phyloP scores from a whole-genome alignment of 768 basidiomycete species.

The Collybia nuda region DNA sequence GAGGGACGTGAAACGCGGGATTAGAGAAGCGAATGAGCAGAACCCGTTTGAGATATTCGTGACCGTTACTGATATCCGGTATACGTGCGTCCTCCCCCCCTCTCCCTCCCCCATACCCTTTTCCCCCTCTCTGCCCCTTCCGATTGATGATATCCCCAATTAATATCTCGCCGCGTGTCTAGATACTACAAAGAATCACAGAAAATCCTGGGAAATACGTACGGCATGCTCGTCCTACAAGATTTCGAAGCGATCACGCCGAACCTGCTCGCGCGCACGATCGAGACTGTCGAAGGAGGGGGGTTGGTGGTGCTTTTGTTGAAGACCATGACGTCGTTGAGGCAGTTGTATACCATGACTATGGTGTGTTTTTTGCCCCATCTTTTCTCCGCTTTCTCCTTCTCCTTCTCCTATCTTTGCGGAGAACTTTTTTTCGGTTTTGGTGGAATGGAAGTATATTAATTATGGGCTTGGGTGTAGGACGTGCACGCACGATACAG shows the following conservation, averaged over 20 bases:
- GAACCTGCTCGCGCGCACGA: constrained; percentile 92
- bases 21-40: constrained; percentile 92
- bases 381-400: neutral
- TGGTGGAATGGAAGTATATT: too few species aligned
- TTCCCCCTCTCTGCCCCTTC: neutral
- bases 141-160: too few species aligned
- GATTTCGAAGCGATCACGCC: constrained; percentile 99
- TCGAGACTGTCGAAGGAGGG: constrained; percentile 98
- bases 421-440: too few species aligned
- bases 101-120: neutral
- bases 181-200: constrained; percentile 97
- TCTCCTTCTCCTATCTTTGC: too few species aligned
- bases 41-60: constrained; percentile 98
- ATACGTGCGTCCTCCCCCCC: constrained; percentile 62
- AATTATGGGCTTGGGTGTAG: constrained; percentile 42
- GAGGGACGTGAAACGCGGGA: constrained; percentile 90
- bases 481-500: constrained; percentile 96
- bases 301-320: constrained; percentile 85
- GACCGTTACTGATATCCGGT: constrained; percentile 97
- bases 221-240: constrained; percentile 95
- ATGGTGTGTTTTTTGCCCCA: constrained; percentile 41
- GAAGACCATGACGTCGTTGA: constrained; percentile 92
- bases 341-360: constrained; percentile 91
- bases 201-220: constrained; percentile 96
- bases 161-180: too few species aligned